These are phyloP conservation scores for Byssothecium circinans DNA, from an alignment of 2,329 filamentous ascomycete genomes.

Conservation along the genomic window DNA sequence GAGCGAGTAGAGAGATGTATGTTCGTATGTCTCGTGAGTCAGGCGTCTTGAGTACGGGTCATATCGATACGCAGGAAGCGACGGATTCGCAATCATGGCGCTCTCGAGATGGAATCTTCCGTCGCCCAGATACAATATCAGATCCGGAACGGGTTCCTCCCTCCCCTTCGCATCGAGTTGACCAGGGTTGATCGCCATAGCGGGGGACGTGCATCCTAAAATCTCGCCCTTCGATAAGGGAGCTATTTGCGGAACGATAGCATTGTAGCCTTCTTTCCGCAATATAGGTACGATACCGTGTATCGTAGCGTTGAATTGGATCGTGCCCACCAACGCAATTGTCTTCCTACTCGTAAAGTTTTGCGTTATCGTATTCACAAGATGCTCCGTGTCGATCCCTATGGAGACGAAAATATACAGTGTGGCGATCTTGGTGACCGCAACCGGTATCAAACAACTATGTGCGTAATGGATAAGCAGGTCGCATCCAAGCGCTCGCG, in stretches of 20 bases:
- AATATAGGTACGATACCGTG: constrained; percentile 79
- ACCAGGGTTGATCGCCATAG: constrained; percentile 38
- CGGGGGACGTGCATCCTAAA: constrained; percentile 90
- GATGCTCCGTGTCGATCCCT: constrained; percentile 86
- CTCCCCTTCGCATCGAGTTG: constrained; percentile 51
- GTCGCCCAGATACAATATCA: constrained; percentile 87
- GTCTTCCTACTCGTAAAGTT: constrained; percentile 86
- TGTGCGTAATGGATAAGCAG: constrained; percentile 96
- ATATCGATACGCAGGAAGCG: constrained; percentile 88
- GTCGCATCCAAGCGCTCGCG: constrained; percentile 89
- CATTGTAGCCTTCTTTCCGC: constrained; percentile 79
- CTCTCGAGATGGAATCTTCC: constrained; percentile 95
- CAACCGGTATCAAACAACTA: constrained; percentile 92
- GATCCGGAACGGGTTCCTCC: constrained; percentile 55
- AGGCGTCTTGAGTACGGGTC: constrained; percentile 93
- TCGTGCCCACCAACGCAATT: constrained; percentile 91
- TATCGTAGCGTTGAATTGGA: constrained; percentile 97
- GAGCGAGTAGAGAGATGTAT: constrained; percentile 84
- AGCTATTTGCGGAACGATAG: constrained; percentile 88
- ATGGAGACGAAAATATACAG: constrained; percentile 99
- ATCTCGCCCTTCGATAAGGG: constrained; percentile 95
- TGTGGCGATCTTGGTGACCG: constrained; percentile 95
- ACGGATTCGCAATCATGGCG: constrained; percentile 98
- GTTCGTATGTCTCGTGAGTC: constrained; percentile 88
- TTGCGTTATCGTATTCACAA: constrained; percentile 81